Base-by-base conservation (phyloP, 768 basidiomycete species). In the Phlebiopsis flavidoalba region DNA sequence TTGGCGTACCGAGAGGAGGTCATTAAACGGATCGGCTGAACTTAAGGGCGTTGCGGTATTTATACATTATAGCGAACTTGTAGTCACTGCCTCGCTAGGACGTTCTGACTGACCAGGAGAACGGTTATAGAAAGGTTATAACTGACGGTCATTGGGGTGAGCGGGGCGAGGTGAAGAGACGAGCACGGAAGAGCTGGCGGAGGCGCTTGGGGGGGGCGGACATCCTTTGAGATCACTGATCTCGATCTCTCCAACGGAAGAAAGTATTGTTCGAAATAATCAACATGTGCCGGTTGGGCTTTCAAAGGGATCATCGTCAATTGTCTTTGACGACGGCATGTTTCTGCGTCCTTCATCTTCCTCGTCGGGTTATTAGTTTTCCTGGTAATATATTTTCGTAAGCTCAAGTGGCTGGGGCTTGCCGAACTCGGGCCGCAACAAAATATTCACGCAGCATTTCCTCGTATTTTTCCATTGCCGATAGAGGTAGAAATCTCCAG, bases 11-110 rank as follows among this genome's bases (percentile, higher is more conserved):
- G 64, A 67, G 2, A 71, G 70, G 24, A 71, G 71, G n/a, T n/a
- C 19, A 72, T 75, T n/a, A n/a, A n/a, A 8, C 71, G 80, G 69
- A 89, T 94, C 61, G n/a, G n/a, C 66, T 96, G 60, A 98, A 98
- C 70, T 98, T n/a, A n/a, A n/a, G 93, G 93, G 94, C 95, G 7
- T 98, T 97, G n/a, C 74, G 92, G 92, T 14, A 83, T n/a, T n/a
- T n/a, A n/a, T n/a, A n/a, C n/a, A n/a, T n/a, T 95, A 45, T 87
- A 83, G n/a, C 69, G 91, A 94, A 26, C 73, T 88, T 45, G 80
- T 86, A 11, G 76, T 71, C 4, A 65, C 71, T 14, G 64, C 67
- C 19, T 64, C 74, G 40, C 71, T 71, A 0, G 72, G n/a, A 73
- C n/a, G 65, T 63, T 36, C 53, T 64, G 51, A 43, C 51, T 21